These are phyloP conservation scores for Sherardia arvensis DNA, from an alignment of 257 asterid genomes.

Conservation along the genomic window DNA sequence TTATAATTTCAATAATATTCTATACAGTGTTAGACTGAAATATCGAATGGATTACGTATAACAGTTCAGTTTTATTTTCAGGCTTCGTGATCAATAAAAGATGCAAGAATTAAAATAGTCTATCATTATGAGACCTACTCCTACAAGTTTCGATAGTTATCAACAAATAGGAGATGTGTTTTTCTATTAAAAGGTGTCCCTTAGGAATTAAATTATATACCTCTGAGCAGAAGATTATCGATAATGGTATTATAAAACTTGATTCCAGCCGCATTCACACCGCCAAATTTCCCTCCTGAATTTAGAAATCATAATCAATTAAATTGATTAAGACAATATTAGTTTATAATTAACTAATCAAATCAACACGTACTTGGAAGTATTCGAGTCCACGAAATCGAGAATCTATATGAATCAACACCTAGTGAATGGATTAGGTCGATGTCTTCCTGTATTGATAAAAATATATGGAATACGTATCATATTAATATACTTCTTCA, in stretches of 20 bases:
- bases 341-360: not conserved
- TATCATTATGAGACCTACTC: too few relatives aligned
- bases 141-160: not conserved
- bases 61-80: too few relatives aligned
- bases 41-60: too few relatives aligned
- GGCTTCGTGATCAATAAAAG: too few relatives aligned
- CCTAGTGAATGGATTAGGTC: slow-evolving; percentile 53
- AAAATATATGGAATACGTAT: not conserved
- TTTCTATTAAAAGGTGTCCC: not conserved
- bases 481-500: too few relatives aligned
- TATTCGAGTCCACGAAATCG: slow-evolving; percentile 80
- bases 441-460: slow-evolving; percentile 57
- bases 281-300: slow-evolving; percentile 59
- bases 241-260: slow-evolving; percentile 44
- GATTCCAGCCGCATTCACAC: slow-evolving; percentile 40
- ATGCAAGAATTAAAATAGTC: too few relatives aligned
- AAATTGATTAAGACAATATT: not conserved
- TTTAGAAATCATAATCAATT: not conserved
- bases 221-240: slow-evolving; percentile 44
- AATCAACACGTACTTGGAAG: slow-evolving; percentile 53
- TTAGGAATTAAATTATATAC: slow-evolving; percentile 14
- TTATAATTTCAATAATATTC: too few relatives aligned
- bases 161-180: too few relatives aligned
- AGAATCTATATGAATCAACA: slow-evolving; percentile 53
- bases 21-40: too few relatives aligned